A percentile compares a stretch with the other conserved stretches of the same genome.
These are phyloP conservation scores for Conringia planisiliqua DNA, from an alignment of 345 rosid species.

Conservation along the genomic window DNA sequence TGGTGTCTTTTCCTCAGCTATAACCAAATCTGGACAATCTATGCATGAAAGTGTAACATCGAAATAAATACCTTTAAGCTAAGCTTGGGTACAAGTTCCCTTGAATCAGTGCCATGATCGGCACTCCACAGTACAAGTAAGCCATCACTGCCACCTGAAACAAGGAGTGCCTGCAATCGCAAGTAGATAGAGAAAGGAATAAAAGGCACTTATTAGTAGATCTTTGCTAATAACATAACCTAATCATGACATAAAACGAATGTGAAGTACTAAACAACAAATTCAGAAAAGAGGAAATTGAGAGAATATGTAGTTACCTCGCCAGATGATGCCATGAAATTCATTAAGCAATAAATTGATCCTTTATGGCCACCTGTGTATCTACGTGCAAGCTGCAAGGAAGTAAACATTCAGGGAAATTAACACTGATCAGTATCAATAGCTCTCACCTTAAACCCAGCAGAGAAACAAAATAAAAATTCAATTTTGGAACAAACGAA, in stretches of 20 bases:
- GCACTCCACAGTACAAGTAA: constrained; percentile 95
- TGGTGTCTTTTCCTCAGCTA: neutral
- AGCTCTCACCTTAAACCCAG: constrained; percentile 4
- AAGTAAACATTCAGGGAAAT: constrained; percentile 21
- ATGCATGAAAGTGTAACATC: constrained; percentile 16
- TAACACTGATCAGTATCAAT: constrained; percentile 14
- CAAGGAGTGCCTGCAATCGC: constrained; percentile 86
- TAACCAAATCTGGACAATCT: neutral
- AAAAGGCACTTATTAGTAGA: neutral
- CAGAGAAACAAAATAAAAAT: neutral
- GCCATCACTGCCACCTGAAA: constrained; percentile 97
- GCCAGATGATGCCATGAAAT: constrained; percentile 95
- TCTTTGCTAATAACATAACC: constrained; percentile 6
- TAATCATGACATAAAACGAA: neutral
- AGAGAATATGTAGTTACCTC: constrained; percentile 57
- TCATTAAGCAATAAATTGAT: constrained; percentile 89
- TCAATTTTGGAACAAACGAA: constrained; percentile 32
- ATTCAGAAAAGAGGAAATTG: neutral
- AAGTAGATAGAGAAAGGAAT: constrained; percentile 7
- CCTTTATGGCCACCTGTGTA: constrained; percentile 99
- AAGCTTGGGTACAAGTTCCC: constrained; percentile 96
- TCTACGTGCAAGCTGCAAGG: constrained; percentile 83
- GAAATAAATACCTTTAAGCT: constrained; percentile 69
- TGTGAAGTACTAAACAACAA: neutral
- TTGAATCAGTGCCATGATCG: constrained; percentile 89